Evolutionary conservation across 768 basidiomycete species (phyloP), one percentile per base, ranked within the genome.

Genomic region (Amanita polypyramis): DNA sequence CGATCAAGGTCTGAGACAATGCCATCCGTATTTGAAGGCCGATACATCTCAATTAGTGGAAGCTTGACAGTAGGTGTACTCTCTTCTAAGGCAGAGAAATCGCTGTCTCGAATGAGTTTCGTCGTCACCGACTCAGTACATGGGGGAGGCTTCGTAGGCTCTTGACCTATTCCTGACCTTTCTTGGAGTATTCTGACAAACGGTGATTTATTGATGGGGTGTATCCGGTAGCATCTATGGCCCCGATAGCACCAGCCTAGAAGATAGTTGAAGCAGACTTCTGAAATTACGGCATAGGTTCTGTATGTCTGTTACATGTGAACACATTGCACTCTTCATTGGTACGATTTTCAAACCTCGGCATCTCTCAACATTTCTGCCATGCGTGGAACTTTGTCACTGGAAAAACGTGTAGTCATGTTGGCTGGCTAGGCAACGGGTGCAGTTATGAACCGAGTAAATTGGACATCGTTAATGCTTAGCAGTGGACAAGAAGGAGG

Each of bases 231-330:
- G 34, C 70, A 71, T 2, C 39, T 15, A 5, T 27, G 34, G 10
- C 55, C 52, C 20, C 46, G 37, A 0, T 5, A 8, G 42, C 69
- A 70, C 35, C 51, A 45, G 10, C 52, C 43, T 1, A 14, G 23
- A 19, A 66, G 44, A 51, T 62, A 70, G 14, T 59, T 50, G 14
- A 51, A 57, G 50, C 70, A 71, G 5, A 70, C 59, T 29, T 65
- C 61, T 23, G 55, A 47, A 5, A 39, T 43, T 1, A 15, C 5
- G 1, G 64, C 67, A 0, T 41, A 50, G 0, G 68, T 69, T 5
- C 51, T 60, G 36, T 54, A 54, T 6, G 65, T 61, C 66, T 70
- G 30, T 32, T 8, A 9, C n/a, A 14, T 27, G 30, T 39, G 37
- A 47, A 32, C 37, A 15, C 11, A 7, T 3, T 27, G 15, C 27